These are phyloP conservation scores for Fonsecaea multimorphosa DNA, from an alignment of 2,329 filamentous ascomycete species.

Conservation along the genomic window DNA sequence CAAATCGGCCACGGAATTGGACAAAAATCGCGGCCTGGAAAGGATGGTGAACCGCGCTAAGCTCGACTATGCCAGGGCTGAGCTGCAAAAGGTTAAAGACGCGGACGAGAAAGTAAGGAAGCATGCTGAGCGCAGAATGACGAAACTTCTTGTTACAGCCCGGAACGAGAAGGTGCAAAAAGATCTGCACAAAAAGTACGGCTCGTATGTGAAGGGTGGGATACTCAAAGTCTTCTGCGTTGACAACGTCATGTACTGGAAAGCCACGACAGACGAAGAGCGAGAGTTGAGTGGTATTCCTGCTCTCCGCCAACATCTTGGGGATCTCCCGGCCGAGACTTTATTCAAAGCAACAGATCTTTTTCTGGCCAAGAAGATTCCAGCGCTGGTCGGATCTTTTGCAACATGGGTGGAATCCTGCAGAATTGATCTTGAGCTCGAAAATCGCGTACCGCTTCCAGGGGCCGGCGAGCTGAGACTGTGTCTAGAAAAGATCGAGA, in stretches of 20 bases:
- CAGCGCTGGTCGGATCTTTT: conserved; percentile 11
- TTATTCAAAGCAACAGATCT: conserved; percentile 17
- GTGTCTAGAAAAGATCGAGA: neutral
- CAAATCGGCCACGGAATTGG: conserved; percentile 11
- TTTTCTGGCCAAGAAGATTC: neutral
- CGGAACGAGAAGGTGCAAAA: conserved; percentile 16
- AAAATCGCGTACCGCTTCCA: neutral
- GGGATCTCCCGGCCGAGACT: conserved; percentile 9
- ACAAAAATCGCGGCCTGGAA: neutral
- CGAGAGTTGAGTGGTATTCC: conserved; percentile 23
- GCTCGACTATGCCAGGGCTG: neutral
- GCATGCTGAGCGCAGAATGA: neutral
- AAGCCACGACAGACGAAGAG: neutral
- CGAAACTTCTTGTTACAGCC: conserved; percentile 10
- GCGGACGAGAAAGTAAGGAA: neutral
- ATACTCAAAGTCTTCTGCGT: conserved; percentile 25
- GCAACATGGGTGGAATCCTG: neutral
- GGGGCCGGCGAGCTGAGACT: neutral
- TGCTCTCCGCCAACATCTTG: conserved; percentile 9
- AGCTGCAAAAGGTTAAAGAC: neutral
- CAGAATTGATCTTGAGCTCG: conserved; percentile 1
- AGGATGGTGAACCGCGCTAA: neutral
- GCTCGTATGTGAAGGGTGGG: neutral
- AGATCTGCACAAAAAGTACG: conserved; percentile 7
- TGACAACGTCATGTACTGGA: conserved; percentile 14